phyloP scores from a whole-genome alignment of 2,329 filamentous ascomycete species.

The Aspergillus pseudoglaucus region DNA sequence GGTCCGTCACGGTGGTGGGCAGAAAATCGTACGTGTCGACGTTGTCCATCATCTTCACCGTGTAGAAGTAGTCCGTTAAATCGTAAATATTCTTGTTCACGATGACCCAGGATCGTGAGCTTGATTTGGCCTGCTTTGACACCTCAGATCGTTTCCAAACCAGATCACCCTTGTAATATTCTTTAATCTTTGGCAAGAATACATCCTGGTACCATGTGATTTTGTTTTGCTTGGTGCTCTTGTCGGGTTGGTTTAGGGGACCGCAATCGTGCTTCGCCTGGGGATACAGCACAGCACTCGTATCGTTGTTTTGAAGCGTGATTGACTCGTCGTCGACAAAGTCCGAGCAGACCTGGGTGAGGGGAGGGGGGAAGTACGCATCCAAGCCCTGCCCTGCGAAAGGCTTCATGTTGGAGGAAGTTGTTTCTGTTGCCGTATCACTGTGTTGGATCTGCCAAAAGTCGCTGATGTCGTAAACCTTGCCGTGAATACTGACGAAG shows the following conservation, averaged over 20 bases:
- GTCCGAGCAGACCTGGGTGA: slow-evolving; percentile 66
- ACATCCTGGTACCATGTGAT: slow-evolving; percentile 68
- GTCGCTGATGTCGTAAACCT: slow-evolving; percentile 84
- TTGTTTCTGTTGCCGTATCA: slow-evolving; percentile 59
- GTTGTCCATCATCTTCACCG: slow-evolving; percentile 54
- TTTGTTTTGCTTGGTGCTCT: slow-evolving; percentile 52
- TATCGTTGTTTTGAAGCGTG: slow-evolving; percentile 49
- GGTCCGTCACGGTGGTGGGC: slow-evolving; percentile 56
- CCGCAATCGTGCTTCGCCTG: slow-evolving; percentile 67
- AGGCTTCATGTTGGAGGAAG: slow-evolving; percentile 60
- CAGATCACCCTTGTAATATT: slow-evolving; percentile 81
- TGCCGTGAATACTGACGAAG: slow-evolving; percentile 79
- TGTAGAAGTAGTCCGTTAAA: slow-evolving; percentile 85
- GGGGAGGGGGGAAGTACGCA: slow-evolving; percentile 75
- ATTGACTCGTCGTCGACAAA: slow-evolving; percentile 58
- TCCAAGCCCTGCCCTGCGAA: slow-evolving; percentile 75
- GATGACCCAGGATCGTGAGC: slow-evolving; percentile 71
- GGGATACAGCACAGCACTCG: slow-evolving; percentile 54
- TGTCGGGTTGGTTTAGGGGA: slow-evolving; percentile 47
- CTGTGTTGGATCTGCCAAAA: slow-evolving; percentile 85
- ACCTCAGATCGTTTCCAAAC: slow-evolving; percentile 62
- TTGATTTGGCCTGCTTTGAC: slow-evolving; percentile 57
- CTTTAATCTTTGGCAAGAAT: slow-evolving; percentile 73
- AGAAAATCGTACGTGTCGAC: slow-evolving; percentile 62
- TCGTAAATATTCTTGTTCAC: slow-evolving; percentile 76